Evolutionary conservation across 208 protist genomes (phyloP), one percentile per base, ranked within the genome.

Genomic region (Acanthamoeba lenticulata): DNA sequence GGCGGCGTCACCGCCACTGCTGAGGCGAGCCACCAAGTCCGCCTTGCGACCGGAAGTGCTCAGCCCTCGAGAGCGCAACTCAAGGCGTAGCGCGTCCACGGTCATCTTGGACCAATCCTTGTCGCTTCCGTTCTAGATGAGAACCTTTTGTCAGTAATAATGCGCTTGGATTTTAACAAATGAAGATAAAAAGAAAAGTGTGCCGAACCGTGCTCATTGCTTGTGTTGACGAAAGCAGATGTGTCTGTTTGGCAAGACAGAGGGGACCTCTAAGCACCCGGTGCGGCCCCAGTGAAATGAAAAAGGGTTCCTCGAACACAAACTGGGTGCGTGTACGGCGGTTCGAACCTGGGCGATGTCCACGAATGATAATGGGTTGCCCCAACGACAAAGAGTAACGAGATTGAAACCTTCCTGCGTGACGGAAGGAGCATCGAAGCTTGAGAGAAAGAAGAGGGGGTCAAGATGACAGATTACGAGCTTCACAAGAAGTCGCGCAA

Each of bases 401-500:
- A n/a, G n/a, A n/a, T n/a, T 52, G 45, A 5, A 55, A 19, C 47
- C 21, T 55, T 24, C 52, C 52, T n/a, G 52, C 21, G 52, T 60
- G 19, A 60, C 21, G 9, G n/a, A 17, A 34, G 52, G 47, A 52
- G 47, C 9, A n/a, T n/a, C 45, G 52, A 6, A 36, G 57, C 17
- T 29, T 29, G 19, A 62, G 7, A 21, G n/a, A 27, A 79, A 45
- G 67, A 38, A n/a, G 38, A 79, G 24, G 0, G 36, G 27, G 6
- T 27, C 1, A 81, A 45, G 42, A 81, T 47, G 72, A 45, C 42
- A 5, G 69, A 79, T 17, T 79, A 79, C 38, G 69, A 79, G 19
- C 69, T 79, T 27, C 69, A 79, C 38, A 79, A 79, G 69, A 79
- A 79, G 69, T 79, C 69, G 69, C 69, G 69, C 36, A 79, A 79